Evolutionary conservation across 2,329 filamentous ascomycete genomes (phyloP).

Genomic region (Aureobasidium musti): DNA sequence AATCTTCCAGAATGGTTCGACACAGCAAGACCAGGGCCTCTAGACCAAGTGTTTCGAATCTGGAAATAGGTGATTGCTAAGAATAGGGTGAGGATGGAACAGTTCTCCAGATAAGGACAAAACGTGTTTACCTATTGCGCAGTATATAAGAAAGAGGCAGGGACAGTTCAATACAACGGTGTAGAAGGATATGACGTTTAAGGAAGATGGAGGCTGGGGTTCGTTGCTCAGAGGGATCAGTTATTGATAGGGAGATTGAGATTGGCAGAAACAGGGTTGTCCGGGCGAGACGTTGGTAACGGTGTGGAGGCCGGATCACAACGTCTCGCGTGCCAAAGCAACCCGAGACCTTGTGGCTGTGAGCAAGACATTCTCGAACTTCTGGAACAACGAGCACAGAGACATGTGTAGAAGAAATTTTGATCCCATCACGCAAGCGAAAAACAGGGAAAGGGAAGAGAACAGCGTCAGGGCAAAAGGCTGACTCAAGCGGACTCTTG

Average conservation of each 20-base stretch:
- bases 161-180: constrained; percentile 5
- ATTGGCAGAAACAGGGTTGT: neutral
- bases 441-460: neutral
- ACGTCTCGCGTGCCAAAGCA: constrained; percentile 21
- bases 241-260: neutral
- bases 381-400: neutral
- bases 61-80: neutral
- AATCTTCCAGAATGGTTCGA: neutral
- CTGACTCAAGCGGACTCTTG: neutral
- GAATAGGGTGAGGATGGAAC: neutral
- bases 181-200: neutral
- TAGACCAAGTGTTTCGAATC: neutral
- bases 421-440: neutral
- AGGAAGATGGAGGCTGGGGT: neutral
- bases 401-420: neutral
- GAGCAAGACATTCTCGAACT: constrained; percentile 1
- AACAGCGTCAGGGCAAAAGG: neutral
- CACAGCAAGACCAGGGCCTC: neutral
- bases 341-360: constrained; percentile 15
- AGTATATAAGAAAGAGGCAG: neutral
- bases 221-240: neutral
- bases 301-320: constrained; percentile 15
- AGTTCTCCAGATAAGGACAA: constrained; percentile 3
- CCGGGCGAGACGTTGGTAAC: constrained; percentile 9
- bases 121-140: neutral